These are phyloP conservation scores for Neurospora sp. DNA, from an alignment of 495 filamentous ascomycete species.

Conservation along the genomic window DNA sequence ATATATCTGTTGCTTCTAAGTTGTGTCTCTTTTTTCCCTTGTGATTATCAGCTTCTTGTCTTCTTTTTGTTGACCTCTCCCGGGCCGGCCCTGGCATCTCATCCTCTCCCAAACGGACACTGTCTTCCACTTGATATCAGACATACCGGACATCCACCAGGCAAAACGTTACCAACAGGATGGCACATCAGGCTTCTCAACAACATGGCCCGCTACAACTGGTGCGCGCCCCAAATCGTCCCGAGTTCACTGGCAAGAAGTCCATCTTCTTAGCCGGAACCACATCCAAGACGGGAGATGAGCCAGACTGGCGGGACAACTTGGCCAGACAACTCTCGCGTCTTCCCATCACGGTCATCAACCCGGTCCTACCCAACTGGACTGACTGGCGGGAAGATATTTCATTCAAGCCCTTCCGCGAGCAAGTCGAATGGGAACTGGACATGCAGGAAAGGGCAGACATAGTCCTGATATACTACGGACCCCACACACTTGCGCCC, in stretches of 20 bases:
- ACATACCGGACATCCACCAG: not conserved
- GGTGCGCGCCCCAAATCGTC: slow-evolving; percentile 23
- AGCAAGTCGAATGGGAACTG: slow-evolving; percentile 53
- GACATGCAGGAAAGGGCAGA: slow-evolving; percentile 41
- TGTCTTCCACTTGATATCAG: not conserved
- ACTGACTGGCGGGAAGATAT: slow-evolving; percentile 38
- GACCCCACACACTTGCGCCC: slow-evolving; percentile 23
- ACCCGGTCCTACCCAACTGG: slow-evolving; percentile 47
- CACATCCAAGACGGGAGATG: slow-evolving; percentile 14
- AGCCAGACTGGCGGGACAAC: slow-evolving; percentile 31
- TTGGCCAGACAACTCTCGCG: slow-evolving; percentile 24
- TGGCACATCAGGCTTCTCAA: not conserved
- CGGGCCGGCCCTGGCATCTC: not conserved
- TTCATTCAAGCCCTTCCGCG: slow-evolving; percentile 29
- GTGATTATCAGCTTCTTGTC: not conserved
- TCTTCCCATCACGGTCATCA: slow-evolving; percentile 46
- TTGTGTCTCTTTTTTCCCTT: not conserved
- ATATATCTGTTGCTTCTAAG: not conserved
- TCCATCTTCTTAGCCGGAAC: slow-evolving; percentile 37
- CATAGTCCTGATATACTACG: slow-evolving; percentile 46
- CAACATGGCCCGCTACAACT: not conserved
- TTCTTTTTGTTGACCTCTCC: not conserved
- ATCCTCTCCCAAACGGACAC: not conserved
- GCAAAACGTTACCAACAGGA: not conserved
- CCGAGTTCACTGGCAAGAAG: slow-evolving; percentile 11